Base-by-base conservation (phyloP, 1,139 yeast species). In the Yamadazyma diddensiae region DNA sequence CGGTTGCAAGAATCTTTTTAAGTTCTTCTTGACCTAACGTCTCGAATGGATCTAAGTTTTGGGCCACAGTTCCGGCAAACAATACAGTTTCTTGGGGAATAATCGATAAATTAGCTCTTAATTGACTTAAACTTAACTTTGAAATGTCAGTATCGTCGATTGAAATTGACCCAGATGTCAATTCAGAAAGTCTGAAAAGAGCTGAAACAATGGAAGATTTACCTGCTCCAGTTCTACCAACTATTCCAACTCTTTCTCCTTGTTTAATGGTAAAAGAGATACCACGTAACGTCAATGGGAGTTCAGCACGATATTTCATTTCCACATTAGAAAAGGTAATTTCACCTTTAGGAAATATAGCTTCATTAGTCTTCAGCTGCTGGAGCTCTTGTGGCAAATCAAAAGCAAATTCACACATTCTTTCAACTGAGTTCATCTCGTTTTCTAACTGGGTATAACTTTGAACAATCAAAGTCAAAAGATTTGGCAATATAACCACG, bases 1-100 rank as follows among this genome's bases (percentile, higher is more conserved):
- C 25, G 6, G 15, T 13, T 15, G 36, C 24, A 10, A 22, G 26
- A 9, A 25, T 12, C 5, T 20, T 23, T 45, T 48, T 52, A 30
- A 57, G 42, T 27, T 55, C 58, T 13, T 48, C 39, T 13, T 31
- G 42, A 17, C 44, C 41, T 24, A 56, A 39, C 18, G 57, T 47
- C 0, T 60, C 62, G 34, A 60, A 61, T 30, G 94, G 88, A 58
- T 88, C 96, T 52, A 88, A 64, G 50, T 88, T 88, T 15, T 80
- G 69, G 47, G 87, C 73, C 34, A 88, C 70, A 0, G 94, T 82
- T 33, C 96, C 95, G 6, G 83, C 70, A 57, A 88, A 88, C 47
- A 88, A 61, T 0, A 94, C 85, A 18, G 96, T 95, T 52, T 88
- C 97, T 59, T 88, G 96, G 6, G 96, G 96, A 54, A 87, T 88